phyloP scores from a whole-genome alignment of 2,329 filamentous ascomycete genomes.

The Penicillium rolfsii region DNA sequence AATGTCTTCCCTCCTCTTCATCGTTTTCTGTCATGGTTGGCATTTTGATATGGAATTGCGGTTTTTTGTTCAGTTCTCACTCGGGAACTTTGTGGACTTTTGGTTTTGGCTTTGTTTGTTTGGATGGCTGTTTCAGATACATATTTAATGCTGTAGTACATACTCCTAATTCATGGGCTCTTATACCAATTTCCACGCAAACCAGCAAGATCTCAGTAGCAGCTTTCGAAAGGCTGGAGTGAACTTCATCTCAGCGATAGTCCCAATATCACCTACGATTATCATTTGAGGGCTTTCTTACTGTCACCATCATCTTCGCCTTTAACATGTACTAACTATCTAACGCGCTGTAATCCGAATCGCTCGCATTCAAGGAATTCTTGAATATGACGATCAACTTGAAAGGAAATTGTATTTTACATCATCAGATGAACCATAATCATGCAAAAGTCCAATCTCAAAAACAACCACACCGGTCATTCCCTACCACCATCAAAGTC shows the following conservation, averaged over 20 bases:
- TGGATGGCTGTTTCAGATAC: conserved; percentile 15
- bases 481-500: conserved; percentile 22
- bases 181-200: neutral
- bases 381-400: too few relatives aligned
- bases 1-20: neutral
- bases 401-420: neutral
- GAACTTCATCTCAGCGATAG: neutral
- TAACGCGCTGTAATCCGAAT: neutral
- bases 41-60: conserved; percentile 9
- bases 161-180: conserved; percentile 20
- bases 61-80: neutral
- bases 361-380: too few relatives aligned
- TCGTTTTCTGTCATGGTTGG: conserved; percentile 7
- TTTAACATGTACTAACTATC: neutral
- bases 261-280: neutral
- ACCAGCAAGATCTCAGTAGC: neutral
- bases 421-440: neutral
- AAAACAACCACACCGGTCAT: neutral
- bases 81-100: neutral
- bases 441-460: neutral
- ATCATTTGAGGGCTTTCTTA: neutral
- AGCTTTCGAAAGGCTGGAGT: too few relatives aligned
- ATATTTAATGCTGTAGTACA: conserved; percentile 28
- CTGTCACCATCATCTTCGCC: neutral
- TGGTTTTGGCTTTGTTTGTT: conserved; percentile 1